phyloP scores from a whole-genome alignment of 495 filamentous ascomycete genomes.

The Trichocladium uniseriatum region DNA sequence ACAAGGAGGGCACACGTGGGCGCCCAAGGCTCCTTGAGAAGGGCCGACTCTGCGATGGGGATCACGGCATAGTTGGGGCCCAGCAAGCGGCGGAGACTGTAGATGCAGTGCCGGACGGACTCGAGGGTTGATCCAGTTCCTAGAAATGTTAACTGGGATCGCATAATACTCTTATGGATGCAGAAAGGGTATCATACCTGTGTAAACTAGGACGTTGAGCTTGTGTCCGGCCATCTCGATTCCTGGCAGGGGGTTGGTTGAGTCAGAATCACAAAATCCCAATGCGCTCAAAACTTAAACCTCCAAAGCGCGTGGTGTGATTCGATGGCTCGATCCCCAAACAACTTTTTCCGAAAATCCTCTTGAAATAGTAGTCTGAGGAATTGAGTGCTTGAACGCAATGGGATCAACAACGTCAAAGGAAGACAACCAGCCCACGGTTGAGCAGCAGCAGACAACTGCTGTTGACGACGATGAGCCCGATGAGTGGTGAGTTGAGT shows the following conservation, averaged over 20 bases:
- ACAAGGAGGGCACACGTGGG: slow-evolving; percentile 81
- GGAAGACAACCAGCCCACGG: slow-evolving; percentile 35
- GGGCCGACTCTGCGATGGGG: slow-evolving; percentile 63
- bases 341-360: not conserved
- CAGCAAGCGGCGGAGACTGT: slow-evolving; percentile 79
- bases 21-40: slow-evolving; percentile 89
- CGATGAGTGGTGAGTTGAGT: slow-evolving; percentile 72
- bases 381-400: not conserved
- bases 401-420: slow-evolving; percentile 38
- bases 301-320: not conserved
- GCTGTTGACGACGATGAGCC: slow-evolving; percentile 66
- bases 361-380: not conserved
- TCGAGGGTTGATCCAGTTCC: slow-evolving; percentile 78
- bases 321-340: not conserved
- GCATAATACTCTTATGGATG: too few relatives aligned
- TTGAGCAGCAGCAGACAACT: slow-evolving; percentile 17
- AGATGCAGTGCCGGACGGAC: slow-evolving; percentile 83
- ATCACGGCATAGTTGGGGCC: slow-evolving; percentile 90
- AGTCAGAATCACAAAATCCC: not conserved
- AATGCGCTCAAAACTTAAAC: not conserved
- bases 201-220: slow-evolving; percentile 83
- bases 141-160: slow-evolving; percentile 31
- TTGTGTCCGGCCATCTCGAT: slow-evolving; percentile 47
- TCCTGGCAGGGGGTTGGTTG: not conserved
- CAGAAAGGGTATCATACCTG: slow-evolving; percentile 43